These are phyloP conservation scores for Capniomyces stellatus DNA, from an alignment of 371 early-diverging fungal genomes.

Conservation along the genomic window DNA sequence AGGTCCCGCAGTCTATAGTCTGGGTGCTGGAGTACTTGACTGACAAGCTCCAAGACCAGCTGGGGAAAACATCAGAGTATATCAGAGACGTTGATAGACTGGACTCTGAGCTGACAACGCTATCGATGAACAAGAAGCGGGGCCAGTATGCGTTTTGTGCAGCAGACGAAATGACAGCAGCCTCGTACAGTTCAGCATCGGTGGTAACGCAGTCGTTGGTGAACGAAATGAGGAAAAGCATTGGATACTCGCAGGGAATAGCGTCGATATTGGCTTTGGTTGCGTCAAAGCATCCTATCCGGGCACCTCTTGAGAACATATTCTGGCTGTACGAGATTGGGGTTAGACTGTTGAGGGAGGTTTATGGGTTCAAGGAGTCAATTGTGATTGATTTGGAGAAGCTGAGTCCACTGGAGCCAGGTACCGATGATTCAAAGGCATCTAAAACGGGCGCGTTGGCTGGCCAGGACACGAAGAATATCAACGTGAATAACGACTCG, in stretches of 20 bases:
- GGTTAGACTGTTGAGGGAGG: constrained; percentile 8
- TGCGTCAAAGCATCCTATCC: not conserved
- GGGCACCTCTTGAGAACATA: constrained; percentile 7
- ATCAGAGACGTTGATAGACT: not conserved
- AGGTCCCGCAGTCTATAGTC: not conserved
- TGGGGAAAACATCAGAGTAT: not conserved
- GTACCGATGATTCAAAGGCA: no score
- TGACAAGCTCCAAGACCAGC: not conserved
- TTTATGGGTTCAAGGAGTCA: constrained; percentile 11
- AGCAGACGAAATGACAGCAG: not conserved
- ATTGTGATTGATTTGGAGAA: not conserved
- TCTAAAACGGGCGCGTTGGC: not conserved
- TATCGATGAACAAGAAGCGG: not conserved
- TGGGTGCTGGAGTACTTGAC: constrained; percentile 1
- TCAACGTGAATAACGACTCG: not conserved
- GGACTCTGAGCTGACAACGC: not conserved
- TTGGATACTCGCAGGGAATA: constrained; percentile 15
- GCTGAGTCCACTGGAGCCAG: not conserved
- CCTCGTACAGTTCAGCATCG: not conserved
- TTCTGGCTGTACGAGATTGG: constrained; percentile 20
- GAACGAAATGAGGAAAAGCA: not conserved
- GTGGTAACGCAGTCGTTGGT: not conserved
- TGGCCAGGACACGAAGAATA: not conserved
- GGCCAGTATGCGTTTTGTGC: not conserved
- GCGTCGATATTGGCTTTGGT: constrained; percentile 4